Conservation (phyloP, 2,329 filamentous ascomycete species). For the Remersonia thermophila region DNA sequence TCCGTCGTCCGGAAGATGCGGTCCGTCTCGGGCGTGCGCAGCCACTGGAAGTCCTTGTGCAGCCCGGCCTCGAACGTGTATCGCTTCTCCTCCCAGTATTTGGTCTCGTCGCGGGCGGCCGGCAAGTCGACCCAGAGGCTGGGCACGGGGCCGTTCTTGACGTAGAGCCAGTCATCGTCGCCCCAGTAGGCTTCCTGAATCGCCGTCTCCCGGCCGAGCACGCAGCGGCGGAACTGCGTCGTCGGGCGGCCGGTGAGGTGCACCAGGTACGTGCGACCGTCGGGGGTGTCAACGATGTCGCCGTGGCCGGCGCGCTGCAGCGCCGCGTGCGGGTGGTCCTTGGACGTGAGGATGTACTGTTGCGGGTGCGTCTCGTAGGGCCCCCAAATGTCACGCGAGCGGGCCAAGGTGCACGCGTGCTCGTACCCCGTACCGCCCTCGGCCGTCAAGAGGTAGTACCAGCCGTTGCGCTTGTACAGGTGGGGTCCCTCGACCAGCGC, state of each 20-base stretch:
- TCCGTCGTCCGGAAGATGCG: constrained; percentile 33
- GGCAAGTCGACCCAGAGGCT: constrained; percentile 41
- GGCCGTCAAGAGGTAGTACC: constrained; percentile 48
- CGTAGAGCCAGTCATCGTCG: constrained; percentile 49
- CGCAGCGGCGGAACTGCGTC: constrained; percentile 38
- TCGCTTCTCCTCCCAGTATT: constrained; percentile 36
- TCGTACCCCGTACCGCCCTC: constrained; percentile 49
- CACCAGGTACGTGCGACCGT: constrained; percentile 41
- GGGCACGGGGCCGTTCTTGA: constrained; percentile 45
- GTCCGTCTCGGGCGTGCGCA: constrained; percentile 42
- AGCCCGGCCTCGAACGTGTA: constrained; percentile 36
- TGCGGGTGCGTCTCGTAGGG: constrained; percentile 50
- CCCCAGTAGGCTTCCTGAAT: constrained; percentile 49
- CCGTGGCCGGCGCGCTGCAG: constrained; percentile 42
- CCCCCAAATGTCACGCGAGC: constrained; percentile 40
- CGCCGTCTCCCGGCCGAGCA: constrained; percentile 42
- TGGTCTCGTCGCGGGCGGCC: constrained; percentile 31
- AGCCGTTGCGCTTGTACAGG: constrained; percentile 44
- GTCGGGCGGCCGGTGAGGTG: constrained; percentile 40
- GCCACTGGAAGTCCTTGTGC: constrained; percentile 44
- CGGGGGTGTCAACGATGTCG: constrained; percentile 40
- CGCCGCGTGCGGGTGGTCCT: constrained; percentile 35
- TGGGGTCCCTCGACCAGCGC: constrained; percentile 45
- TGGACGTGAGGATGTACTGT: constrained; percentile 44
- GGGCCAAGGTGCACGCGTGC: constrained; percentile 48